phyloP scores from a whole-genome alignment of 2,329 filamentous ascomycete species.

The Paecilomyces fulvus region DNA sequence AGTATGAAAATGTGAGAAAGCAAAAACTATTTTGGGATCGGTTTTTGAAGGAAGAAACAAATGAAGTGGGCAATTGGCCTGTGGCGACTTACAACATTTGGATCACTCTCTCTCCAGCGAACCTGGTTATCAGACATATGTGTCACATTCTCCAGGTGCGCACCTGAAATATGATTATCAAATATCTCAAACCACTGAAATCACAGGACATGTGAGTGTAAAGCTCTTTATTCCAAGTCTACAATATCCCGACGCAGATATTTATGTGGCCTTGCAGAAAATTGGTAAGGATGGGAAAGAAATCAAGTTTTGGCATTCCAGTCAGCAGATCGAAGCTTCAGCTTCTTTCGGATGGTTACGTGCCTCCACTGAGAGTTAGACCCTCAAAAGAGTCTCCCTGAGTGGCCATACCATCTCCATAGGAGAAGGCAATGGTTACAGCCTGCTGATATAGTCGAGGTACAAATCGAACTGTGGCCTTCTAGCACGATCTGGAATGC shows the following conservation, averaged over 20 bases:
- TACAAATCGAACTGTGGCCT: not conserved
- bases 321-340: not conserved
- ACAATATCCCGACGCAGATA: not conserved
- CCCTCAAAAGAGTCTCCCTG: not conserved
- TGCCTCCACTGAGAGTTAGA: slow-evolving; percentile 3
- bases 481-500: not conserved
- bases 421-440: not conserved
- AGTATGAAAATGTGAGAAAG: too few species aligned
- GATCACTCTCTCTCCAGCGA: too few species aligned
- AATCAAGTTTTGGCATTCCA: not conserved
- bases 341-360: slow-evolving; percentile 1
- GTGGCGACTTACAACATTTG: too few species aligned
- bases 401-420: slow-evolving; percentile 2
- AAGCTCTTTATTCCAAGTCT: not conserved
- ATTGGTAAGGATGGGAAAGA: not conserved
- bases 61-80: too few species aligned
- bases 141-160: too few species aligned
- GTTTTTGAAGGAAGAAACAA: too few species aligned
- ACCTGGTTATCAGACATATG: too few species aligned
- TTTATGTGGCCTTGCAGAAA: not conserved
- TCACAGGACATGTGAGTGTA: too few species aligned
- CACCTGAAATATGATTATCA: too few species aligned
- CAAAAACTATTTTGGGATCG: too few species aligned
- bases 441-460: not conserved
- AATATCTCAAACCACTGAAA: too few species aligned